Conservation (phyloP, 2,329 filamentous ascomycete genomes). For the Colletotrichum sp. region DNA sequence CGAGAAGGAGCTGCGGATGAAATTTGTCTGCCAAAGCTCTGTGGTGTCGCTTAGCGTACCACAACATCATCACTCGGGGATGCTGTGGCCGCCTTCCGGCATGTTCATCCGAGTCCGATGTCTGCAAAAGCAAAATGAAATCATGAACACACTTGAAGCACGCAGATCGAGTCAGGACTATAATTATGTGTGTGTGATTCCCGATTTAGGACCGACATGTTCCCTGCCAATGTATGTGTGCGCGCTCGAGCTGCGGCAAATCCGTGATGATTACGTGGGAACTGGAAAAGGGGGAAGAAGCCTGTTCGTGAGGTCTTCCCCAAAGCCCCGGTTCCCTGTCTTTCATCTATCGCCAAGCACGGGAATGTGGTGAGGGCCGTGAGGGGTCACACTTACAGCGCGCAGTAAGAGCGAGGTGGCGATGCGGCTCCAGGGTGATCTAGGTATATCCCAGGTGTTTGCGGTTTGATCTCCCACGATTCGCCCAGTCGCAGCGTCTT, state of each 20-base stretch:
- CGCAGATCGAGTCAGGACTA: background rate
- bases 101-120: background rate
- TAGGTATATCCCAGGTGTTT: slow-evolving; percentile 8
- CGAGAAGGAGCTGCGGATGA: background rate
- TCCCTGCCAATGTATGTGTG: background rate
- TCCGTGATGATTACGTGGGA: background rate
- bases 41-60: background rate
- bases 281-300: background rate
- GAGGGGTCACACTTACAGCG: background rate
- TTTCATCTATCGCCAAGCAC: background rate
- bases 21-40: background rate
- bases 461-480: slow-evolving; percentile 14
- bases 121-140: background rate
- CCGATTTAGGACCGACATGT: background rate
- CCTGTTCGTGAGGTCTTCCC: background rate
- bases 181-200: background rate
- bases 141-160: background rate
- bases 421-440: slow-evolving; percentile 3
- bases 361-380: background rate
- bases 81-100: background rate
- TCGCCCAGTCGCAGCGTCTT: background rate
- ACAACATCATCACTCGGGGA: background rate
- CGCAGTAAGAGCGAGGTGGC: background rate
- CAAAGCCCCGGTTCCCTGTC: background rate
- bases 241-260: background rate